Evolutionary conservation across 2,329 filamentous ascomycete species (phyloP), one percentile per base, ranked within the genome.

Genomic region (Zymoseptoria pseudotritici): DNA sequence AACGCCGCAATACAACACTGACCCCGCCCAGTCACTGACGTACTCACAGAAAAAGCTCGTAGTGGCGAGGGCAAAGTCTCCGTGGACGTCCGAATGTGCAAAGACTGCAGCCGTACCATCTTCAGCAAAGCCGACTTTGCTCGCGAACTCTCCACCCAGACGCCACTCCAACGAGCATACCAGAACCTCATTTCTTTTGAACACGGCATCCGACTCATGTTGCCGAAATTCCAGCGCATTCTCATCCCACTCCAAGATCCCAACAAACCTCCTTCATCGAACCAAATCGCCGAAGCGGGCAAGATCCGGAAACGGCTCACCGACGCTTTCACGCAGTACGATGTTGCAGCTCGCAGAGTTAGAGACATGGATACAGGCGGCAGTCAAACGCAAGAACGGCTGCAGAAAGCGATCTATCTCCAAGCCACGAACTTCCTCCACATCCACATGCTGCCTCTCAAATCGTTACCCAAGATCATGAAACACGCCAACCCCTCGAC

Each of bases 281-380:
- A 84, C 4, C 90, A 96, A 71, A 86, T 96, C 52, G 83, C 89
- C 57, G 91, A 96, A 67, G 92, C 92, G 0, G 87, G 88, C 52
- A 95, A 94, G 74, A 88, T 95, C 10, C 87, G 92, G n/a, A 95
- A 91, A 73, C 83, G 91, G 21, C 80, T 97, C 0, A 92, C 91
- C 60, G 92, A 96, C 68, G 89, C 90, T 8, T 96, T 97, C 69
- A 83, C 86, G 10, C 92, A 96, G 69, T 96, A 96, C 72, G 90
- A 95, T 67, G 79, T 84, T 2, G 90, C 91, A 0, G 91, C 91
- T 2, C 86, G 88, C 64, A 84, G 91, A 3, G 85, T 97, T 59
- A 85, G 91, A 29, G 90, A 95, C 69, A 77, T 96, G 54, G 86
- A 86, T 17, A 89, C 89, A 0, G 36, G 11, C 13, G 78, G 85